Evolutionary conservation across 768 basidiomycete genomes (phyloP).

Genomic region (Lanmaoa pseudosensibilis): DNA sequence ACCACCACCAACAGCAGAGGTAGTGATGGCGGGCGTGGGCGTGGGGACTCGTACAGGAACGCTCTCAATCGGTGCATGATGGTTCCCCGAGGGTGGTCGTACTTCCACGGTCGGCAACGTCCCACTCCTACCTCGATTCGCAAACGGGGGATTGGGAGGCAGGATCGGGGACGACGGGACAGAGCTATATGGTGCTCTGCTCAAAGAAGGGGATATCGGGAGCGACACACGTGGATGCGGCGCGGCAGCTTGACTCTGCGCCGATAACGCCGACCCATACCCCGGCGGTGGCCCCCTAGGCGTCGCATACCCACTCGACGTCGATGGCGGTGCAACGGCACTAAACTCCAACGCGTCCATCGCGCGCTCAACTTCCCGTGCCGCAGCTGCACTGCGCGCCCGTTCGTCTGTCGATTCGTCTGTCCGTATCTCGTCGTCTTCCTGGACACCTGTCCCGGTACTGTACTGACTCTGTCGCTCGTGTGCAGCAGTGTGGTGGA

Average conservation of each 20-base stretch:
- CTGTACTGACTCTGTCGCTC: constrained; percentile 6
- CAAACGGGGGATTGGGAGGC: constrained; percentile 44
- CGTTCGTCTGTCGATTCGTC: constrained; percentile 45
- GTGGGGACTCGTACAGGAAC: constrained; percentile 10
- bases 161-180: constrained; percentile 26
- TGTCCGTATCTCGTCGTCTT: constrained; percentile 31
- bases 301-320: constrained; percentile 15
- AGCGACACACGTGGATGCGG: neutral
- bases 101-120: constrained; percentile 8
- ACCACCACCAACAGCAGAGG: neutral
- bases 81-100: constrained; percentile 1
- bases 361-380: constrained; percentile 65
- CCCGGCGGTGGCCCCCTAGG: constrained; percentile 15
- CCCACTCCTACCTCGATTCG: constrained; percentile 29
- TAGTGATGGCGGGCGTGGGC: neutral
- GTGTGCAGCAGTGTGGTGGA: neutral
- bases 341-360: constrained; percentile 54
- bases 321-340: constrained; percentile 22
- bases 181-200: constrained; percentile 19
- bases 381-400: constrained; percentile 64
- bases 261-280: neutral
- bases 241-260: constrained; percentile 1
- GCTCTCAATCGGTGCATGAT: constrained; percentile 4
- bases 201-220: neutral
- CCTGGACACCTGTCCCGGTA: constrained; percentile 3